Conservation (phyloP, 495 filamentous ascomycete genomes). For the Talaromyces stipitatus region DNA sequence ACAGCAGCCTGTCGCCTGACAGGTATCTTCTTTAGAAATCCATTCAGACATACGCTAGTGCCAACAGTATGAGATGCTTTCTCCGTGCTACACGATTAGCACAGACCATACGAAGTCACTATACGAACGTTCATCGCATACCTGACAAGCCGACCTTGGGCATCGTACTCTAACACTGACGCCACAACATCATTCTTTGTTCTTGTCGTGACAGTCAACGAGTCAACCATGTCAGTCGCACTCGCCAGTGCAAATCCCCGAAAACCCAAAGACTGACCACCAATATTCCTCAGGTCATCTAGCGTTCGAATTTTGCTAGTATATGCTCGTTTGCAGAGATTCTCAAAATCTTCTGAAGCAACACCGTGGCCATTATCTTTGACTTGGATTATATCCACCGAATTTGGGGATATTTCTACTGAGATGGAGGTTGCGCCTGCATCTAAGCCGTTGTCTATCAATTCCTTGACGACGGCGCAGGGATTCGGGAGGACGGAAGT, state of each 20-base stretch:
- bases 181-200: conserved; percentile 64
- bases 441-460: conserved; percentile 88
- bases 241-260: conserved; percentile 82
- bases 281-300: conserved; percentile 60
- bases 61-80: conserved; percentile 61
- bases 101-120: background rate
- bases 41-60: conserved; percentile 62
- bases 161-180: conserved; percentile 39
- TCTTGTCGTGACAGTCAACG: conserved; percentile 62
- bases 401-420: conserved; percentile 67
- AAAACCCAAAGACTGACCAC: conserved; percentile 71
- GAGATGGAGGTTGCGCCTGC: conserved; percentile 66
- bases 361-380: conserved; percentile 90
- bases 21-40: conserved; percentile 63
- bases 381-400: conserved; percentile 76
- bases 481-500: conserved; percentile 66
- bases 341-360: conserved; percentile 54
- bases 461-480: conserved; percentile 74
- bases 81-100: conserved; percentile 25
- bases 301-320: conserved; percentile 81
- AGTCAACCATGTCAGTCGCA: conserved; percentile 57
- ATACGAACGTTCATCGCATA: conserved; percentile 11
- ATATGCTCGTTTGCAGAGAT: conserved; percentile 60
- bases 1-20: conserved; percentile 62
- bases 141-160: conserved; percentile 42